Evolutionary conservation across 176 grass and related monocot species (phyloP).

Genomic region (Tuctoria greenei): DNA sequence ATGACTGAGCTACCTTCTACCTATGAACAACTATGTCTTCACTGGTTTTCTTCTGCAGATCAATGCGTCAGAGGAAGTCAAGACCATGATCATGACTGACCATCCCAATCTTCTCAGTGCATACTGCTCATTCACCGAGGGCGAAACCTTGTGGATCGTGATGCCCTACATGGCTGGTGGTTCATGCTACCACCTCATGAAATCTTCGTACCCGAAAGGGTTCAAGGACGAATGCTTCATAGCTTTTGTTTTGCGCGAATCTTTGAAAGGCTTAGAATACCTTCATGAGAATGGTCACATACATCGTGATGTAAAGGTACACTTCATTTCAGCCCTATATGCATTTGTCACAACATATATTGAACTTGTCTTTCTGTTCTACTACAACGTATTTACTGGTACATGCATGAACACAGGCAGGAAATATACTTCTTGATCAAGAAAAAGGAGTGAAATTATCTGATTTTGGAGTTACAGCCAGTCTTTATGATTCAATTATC

Average conservation of each 20-base stretch:
- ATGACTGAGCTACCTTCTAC: too few species aligned
- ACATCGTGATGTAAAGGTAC: conserved; percentile 89
- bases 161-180: conserved; percentile 97
- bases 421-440: conserved; percentile 88
- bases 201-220: conserved; percentile 70
- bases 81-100: conserved; percentile 87
- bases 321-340: neutral
- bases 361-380: neutral
- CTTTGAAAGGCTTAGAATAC: conserved; percentile 70
- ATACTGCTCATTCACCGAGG: conserved; percentile 75
- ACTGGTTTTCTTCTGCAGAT: conserved; percentile 39
- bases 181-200: conserved; percentile 88
- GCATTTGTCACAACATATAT: neutral
- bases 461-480: conserved; percentile 86
- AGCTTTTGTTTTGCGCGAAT: conserved; percentile 73
- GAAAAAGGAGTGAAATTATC: conserved; percentile 72
- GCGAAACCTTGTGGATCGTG: conserved; percentile 63
- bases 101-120: conserved; percentile 81
- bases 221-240: conserved; percentile 71
- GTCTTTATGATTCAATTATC: conserved; percentile 82
- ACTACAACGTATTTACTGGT: neutral
- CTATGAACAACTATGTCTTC: too few species aligned
- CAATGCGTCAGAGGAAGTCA: conserved; percentile 72
- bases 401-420: conserved; percentile 51
- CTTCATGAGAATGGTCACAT: conserved; percentile 86